These are phyloP conservation scores for thale cress (Arabidopsis thaliana) DNA, from an alignment of 345 rosid genomes.

Conservation along the genomic window TAIR10.1 NC_003071.7:8128001-8128500, in stretches of 20 bases:
- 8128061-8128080: conserved; percentile 86
- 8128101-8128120: conserved; percentile 92
- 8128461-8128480: conserved; percentile 44
- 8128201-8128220: conserved; percentile 54
- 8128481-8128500: conserved; percentile 38
- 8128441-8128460: conserved; percentile 37
- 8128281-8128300: conserved; percentile 97
- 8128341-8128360: conserved; percentile 58
- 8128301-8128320: conserved; percentile 90
- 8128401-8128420: conserved; percentile 18
- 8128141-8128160: conserved; percentile 50
- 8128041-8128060: conserved; percentile 72
- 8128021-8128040: conserved; percentile 51
- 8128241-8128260: conserved; percentile 92
- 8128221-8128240: conserved; percentile 56
- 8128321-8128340: conserved; percentile 85
- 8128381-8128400: conserved; percentile 22
- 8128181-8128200: conserved; percentile 50
- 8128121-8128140: conserved; percentile 77
- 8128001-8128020: conserved; percentile 60
- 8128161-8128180: conserved; percentile 58
- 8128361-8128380: conserved; percentile 3
- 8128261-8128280: conserved; percentile 98
- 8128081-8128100: conserved; percentile 85
- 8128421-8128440: conserved; percentile 40